Evolutionary conservation across 352 stramenopile species (phyloP), one percentile per base, ranked within the genome.

Genomic region (Globisporangium uncinulatum): DNA sequence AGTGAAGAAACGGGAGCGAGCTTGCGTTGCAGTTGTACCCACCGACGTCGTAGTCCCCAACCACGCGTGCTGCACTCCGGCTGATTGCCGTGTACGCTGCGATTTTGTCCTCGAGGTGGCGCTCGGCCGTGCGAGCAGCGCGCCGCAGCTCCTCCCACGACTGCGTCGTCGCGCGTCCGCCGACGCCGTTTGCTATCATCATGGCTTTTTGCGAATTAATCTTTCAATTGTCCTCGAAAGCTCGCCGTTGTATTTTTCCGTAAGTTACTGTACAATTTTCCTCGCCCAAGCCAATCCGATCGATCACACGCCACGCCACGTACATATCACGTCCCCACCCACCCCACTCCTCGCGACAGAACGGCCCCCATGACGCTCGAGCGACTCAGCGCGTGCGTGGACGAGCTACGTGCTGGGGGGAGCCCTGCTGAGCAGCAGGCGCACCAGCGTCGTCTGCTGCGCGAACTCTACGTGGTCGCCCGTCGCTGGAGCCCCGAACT

Each of bases 51-150:
- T 79, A 88, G 24, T 75, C 58, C 6, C 46, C 57, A 9, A 52
- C 44, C 31, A 55, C 58, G 50, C 79, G 82, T 48, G 62, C 56
- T 32, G 74, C 71, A 41, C 59, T 67, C 65, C 71, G 84, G 56
- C 79, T 89, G 20, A 84, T 71, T 2, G 73, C 61, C 17, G 71
- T 86, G 42, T 89, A 93, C 0, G 82, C 62, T 14, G 76, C 72
- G 49, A 92, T 86, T 55, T 95, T 93, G 56, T 92, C 83, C 67
- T 92, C 86, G 49, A 95, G 69, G 51, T 78, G 73, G 29, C 71
- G 79, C 69, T 95, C 86, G n/a, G 83, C 74, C 8, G 71, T 66
- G 57, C 83, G 76, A 53, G 86, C 86, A 24, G 73, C 71, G 48
- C 72, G 79, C 44, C 81, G 73, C 48, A 95, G 68, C 10, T 94